Conservation (phyloP, 148 eudicot genomes). For the Silene uniflora region DNA sequence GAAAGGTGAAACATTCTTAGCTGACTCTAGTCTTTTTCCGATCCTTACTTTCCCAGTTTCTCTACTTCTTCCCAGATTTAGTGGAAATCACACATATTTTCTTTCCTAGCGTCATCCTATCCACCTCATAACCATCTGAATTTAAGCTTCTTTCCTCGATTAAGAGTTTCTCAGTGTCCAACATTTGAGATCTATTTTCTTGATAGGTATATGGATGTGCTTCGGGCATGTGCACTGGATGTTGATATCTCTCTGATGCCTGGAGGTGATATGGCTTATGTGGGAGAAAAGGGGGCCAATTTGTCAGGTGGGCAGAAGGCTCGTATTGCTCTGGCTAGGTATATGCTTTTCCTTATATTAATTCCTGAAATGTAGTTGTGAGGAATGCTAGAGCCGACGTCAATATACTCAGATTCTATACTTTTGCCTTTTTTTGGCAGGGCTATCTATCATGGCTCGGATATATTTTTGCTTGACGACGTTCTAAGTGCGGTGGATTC, state of each 20-base stretch:
- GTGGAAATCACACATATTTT: neutral
- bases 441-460: constrained; percentile 73
- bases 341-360: neutral
- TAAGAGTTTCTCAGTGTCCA: neutral
- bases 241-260: constrained; percentile 70
- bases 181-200: neutral
- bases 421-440: constrained; percentile 35
- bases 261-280: constrained; percentile 77
- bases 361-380: constrained; percentile 3
- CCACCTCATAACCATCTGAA: neutral
- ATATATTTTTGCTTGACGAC: constrained; percentile 77
- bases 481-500: constrained; percentile 97
- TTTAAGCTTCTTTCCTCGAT: neutral
- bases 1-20: constrained; percentile 45
- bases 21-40: constrained; percentile 6
- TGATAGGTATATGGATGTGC: constrained; percentile 62
- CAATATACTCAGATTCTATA: constrained; percentile 6
- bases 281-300: constrained; percentile 87
- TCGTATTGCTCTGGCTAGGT: constrained; percentile 95
- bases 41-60: neutral
- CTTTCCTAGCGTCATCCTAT: neutral
- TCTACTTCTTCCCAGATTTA: constrained; percentile 7
- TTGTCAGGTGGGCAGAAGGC: constrained; percentile 96
- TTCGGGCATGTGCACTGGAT: constrained; percentile 76
- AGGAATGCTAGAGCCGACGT: neutral